Conservation (phyloP, 2,329 filamentous ascomycete genomes). For the Neonectria coccinea region DNA sequence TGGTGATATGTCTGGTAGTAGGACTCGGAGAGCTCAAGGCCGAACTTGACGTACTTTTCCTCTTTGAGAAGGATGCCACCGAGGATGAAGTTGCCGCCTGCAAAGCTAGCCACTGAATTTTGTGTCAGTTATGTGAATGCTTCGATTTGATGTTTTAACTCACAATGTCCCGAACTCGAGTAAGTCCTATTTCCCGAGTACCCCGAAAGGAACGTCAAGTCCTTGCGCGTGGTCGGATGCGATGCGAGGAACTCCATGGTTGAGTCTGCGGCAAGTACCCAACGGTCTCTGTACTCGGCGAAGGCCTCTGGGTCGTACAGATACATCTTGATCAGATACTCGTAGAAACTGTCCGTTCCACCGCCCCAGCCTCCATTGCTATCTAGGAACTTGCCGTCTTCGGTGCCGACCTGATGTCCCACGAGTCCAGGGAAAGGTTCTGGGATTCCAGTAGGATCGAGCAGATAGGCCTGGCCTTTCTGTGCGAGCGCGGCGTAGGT, state of each 20-base stretch:
- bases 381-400: conserved; percentile 75
- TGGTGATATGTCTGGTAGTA: conserved; percentile 80
- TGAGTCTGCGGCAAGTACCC: conserved; percentile 80
- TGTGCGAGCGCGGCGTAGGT: conserved; percentile 76
- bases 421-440: conserved; percentile 84
- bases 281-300: conserved; percentile 75
- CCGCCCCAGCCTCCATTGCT: conserved; percentile 80
- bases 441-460: conserved; percentile 64
- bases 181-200: conserved; percentile 61
- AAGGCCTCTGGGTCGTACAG: conserved; percentile 79
- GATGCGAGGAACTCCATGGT: conserved; percentile 78
- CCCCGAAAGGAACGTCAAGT: conserved; percentile 77
- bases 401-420: conserved; percentile 74
- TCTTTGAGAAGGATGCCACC: conserved; percentile 77
- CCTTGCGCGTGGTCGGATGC: conserved; percentile 72
- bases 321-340: conserved; percentile 93
- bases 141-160: conserved; percentile 32
- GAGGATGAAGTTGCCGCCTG: conserved; percentile 87
- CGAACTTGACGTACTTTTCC: conserved; percentile 78
- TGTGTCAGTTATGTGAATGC: conserved; percentile 48
- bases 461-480: conserved; percentile 75
- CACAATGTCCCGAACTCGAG: conserved; percentile 63
- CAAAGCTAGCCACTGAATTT: conserved; percentile 71
- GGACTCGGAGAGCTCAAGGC: conserved; percentile 75
- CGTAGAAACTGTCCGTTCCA: conserved; percentile 84